Evolutionary conservation across 2,329 filamentous ascomycete species (phyloP).

Genomic region (Cladosporium sp.): DNA sequence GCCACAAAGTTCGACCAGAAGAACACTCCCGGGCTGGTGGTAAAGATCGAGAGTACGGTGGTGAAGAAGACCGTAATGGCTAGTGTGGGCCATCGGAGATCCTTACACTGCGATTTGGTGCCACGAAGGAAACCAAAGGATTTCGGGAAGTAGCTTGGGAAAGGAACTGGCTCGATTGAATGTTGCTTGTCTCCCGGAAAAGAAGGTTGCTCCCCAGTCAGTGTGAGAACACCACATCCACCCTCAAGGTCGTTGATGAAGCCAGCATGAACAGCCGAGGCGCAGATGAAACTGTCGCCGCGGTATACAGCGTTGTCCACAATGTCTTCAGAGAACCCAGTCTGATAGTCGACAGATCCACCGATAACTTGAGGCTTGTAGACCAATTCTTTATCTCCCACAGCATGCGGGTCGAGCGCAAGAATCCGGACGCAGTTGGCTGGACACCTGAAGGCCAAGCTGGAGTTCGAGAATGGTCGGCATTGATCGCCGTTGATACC

Average conservation of each 20-base stretch:
- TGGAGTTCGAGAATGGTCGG: slow-evolving; percentile 69
- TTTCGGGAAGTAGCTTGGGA: slow-evolving; percentile 86
- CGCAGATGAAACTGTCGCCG: slow-evolving; percentile 85
- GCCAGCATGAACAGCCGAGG: slow-evolving; percentile 79
- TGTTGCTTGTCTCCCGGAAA: slow-evolving; percentile 65
- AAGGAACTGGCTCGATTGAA: slow-evolving; percentile 73
- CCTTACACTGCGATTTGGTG: slow-evolving; percentile 66
- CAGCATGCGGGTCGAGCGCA: slow-evolving; percentile 71
- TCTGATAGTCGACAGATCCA: slow-evolving; percentile 44
- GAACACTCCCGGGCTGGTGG: slow-evolving; percentile 74
- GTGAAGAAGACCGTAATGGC: slow-evolving; percentile 80
- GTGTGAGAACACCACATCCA: slow-evolving; percentile 77
- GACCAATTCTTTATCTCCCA: slow-evolving; percentile 65
- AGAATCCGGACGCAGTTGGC: slow-evolving; percentile 67
- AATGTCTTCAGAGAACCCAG: slow-evolving; percentile 38
- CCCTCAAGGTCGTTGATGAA: slow-evolving; percentile 70
- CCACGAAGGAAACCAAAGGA: slow-evolving; percentile 74
- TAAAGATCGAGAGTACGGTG: slow-evolving; percentile 75
- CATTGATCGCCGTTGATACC: slow-evolving; percentile 74
- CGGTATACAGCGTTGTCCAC: slow-evolving; percentile 67
- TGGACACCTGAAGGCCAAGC: slow-evolving; percentile 73
- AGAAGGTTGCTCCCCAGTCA: slow-evolving; percentile 66
- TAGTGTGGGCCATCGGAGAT: slow-evolving; percentile 82
- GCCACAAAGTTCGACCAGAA: slow-evolving; percentile 81
- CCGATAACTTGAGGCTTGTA: slow-evolving; percentile 58